Evolutionary conservation across 2,329 filamentous ascomycete species (phyloP), one percentile per base, ranked within the genome.

Genomic region (Akanthomyces lecanii): DNA sequence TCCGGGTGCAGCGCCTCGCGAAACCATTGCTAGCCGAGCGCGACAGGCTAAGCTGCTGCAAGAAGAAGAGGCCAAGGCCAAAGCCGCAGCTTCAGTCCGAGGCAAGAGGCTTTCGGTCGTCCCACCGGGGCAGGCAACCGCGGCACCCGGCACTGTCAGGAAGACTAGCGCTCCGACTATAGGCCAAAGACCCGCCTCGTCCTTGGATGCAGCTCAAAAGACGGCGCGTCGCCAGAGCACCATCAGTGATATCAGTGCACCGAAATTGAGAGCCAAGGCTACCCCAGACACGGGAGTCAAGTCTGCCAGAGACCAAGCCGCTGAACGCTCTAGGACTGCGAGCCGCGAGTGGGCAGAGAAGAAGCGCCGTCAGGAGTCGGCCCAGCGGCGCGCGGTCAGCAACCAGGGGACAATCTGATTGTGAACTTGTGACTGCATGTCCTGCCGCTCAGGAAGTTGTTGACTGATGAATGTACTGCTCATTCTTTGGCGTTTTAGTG

Each of bases 281-380:
- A 79, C 21, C 18, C 60, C 84, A 40, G 85, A 88, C 67, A 72
- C 75, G 54, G 76, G 78, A 44, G 81, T 85, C 16, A 84, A 81
- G 68, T 69, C 77, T 61, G 85, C 85, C 8, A 78, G 86, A 51
- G 81, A 85, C 67, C 78, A 85, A 68, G 86, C 86, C 28, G 85
- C 86, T 11, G 85, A 88, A 72, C 79, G 82, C 68, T 85, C 84
- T 61, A 79, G 85, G 61, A 77, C 79, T 70, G 79, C 82, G 64
- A 84, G 84, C 66, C 80, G 85, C 40, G 82, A 86, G 67, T 88
- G 85, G 85, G 85, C 85, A 12, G 84, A 86, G 70, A 85, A 81
- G 73, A 82, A 83, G 70, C 77, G 77, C 44, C 75, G 72, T 21
- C 81, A 78, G 69, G 74, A 75, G 61, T 54, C 66, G 48, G 67